Conservation (phyloP, 371 early-diverging fungal genomes). For the Mortierella sp. region DNA sequence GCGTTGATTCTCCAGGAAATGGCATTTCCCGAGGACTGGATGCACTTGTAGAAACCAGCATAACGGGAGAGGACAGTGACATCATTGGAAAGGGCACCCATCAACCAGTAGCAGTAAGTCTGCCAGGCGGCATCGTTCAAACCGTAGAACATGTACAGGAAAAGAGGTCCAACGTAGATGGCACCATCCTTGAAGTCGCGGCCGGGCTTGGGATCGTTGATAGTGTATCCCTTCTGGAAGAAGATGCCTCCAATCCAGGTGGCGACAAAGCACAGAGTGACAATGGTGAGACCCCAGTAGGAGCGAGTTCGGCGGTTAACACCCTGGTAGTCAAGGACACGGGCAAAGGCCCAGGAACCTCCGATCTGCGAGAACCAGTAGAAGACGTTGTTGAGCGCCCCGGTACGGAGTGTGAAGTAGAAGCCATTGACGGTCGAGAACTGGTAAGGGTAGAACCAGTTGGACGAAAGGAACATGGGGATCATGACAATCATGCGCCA, state of each 20-base stretch:
- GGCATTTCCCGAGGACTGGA: constrained; percentile 76
- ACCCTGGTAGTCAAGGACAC: constrained; percentile 61
- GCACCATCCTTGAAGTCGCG: constrained; percentile 30
- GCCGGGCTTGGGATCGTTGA: not conserved
- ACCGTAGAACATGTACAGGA: constrained; percentile 74
- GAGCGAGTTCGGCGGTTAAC: constrained; percentile 62
- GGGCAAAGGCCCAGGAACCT: constrained; percentile 63
- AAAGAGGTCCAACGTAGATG: constrained; percentile 62
- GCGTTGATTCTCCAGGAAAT: constrained; percentile 51
- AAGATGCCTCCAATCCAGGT: constrained; percentile 72
- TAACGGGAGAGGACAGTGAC: constrained; percentile 71
- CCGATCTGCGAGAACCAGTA: constrained; percentile 78
- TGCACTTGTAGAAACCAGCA: constrained; percentile 84
- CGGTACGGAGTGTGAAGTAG: constrained; percentile 26
- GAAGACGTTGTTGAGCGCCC: constrained; percentile 56
- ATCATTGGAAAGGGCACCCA: constrained; percentile 74
- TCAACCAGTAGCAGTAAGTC: constrained; percentile 70
- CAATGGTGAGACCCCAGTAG: constrained; percentile 55
- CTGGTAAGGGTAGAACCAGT: constrained; percentile 82
- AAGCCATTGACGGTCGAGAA: constrained; percentile 44
- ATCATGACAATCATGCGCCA: constrained; percentile 65
- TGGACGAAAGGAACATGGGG: constrained; percentile 75
- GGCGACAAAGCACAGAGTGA: constrained; percentile 60
- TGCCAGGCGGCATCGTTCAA: constrained; percentile 77
- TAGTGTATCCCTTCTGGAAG: constrained; percentile 64